Base-by-base conservation (phyloP, 441 rosid genomes). In the Mallotus repandus region DNA sequence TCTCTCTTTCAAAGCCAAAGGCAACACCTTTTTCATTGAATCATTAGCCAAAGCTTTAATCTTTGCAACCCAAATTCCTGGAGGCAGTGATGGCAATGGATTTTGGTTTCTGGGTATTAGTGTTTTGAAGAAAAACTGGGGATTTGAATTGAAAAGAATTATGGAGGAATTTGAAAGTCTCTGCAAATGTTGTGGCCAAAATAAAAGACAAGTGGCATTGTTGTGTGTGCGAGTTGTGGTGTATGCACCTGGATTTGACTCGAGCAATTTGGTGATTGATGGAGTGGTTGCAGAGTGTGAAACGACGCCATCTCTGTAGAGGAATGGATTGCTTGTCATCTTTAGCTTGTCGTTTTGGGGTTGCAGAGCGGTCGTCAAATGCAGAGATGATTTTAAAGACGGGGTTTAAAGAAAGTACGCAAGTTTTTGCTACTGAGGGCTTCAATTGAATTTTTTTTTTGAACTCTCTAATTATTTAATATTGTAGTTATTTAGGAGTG, bases 141-240 rank as follows among this genome's bases (percentile, higher is more conserved):
- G 94, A 3, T 78, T 84, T 62, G 90, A 83, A 70, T 80, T 60
- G 76, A 81, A 60, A 13, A 91, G 85, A 59, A 91, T 87, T 77
- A 70, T 82, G 9, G 82, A 80, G 25, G 98, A 91, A 80, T 79
- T 74, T 5, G 89, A 79, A 13, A 89, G 89, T 68, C 93, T 77
- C 11, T 72, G 77, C 73, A 89, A 63, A 81, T 91, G 95, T 29
- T 90, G 82, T 18, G 83, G 88, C 97, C 97, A 93, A 74, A 89
- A 90, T 76, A 92, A 75, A 71, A 92, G 76, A 61, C 81, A 79
- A 15, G 86, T 70, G 8, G 72, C 85, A 56, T 71, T 83, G 81
- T 84, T 74, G 81, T 85, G 87, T 38, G 97, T 90, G 57, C 98
- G 86, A 9, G 97, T 83, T 72, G 97, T 92, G 7, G 97, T 88